Conservation (phyloP, 2,329 filamentous ascomycete genomes). For the Ceratocystis papillata region DNA sequence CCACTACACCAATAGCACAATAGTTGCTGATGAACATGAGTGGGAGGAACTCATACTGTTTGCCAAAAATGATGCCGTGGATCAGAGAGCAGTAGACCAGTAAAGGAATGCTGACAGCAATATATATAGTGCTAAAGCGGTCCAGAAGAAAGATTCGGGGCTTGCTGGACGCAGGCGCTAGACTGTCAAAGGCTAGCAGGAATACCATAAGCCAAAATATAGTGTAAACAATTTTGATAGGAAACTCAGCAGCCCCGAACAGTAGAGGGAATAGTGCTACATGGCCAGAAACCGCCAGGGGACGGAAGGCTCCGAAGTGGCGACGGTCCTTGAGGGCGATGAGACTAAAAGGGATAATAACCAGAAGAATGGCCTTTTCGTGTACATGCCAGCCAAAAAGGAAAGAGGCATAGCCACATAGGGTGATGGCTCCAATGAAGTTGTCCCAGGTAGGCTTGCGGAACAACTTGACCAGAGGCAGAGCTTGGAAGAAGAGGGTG, state of each 20-base stretch:
- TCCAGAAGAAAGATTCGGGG: slow-evolving; percentile 83
- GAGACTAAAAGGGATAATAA: slow-evolving; percentile 90
- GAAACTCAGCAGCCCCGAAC: slow-evolving; percentile 86
- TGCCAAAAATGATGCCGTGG: slow-evolving; percentile 74
- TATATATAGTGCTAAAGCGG: slow-evolving; percentile 80
- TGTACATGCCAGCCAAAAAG: slow-evolving; percentile 98
- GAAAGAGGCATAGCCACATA: slow-evolving; percentile 94
- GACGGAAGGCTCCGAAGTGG: slow-evolving; percentile 82
- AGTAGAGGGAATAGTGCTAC: slow-evolving; percentile 90
- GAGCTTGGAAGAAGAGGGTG: slow-evolving; percentile 70
- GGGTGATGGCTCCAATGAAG: slow-evolving; percentile 78
- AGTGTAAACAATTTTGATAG: slow-evolving; percentile 87
- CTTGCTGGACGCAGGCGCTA: slow-evolving; percentile 71
- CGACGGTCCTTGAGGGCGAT: slow-evolving; percentile 82
- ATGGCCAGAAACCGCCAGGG: slow-evolving; percentile 83
- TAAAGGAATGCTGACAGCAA: slow-evolving; percentile 76
- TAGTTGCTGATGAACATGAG: slow-evolving; percentile 97
- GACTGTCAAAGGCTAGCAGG: slow-evolving; percentile 71
- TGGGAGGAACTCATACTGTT: slow-evolving; percentile 76
- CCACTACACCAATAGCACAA: slow-evolving; percentile 84
- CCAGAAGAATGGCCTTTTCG: slow-evolving; percentile 87
- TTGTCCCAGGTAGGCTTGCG: slow-evolving; percentile 69
- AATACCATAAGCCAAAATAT: slow-evolving; percentile 84
- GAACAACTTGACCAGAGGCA: slow-evolving; percentile 76
- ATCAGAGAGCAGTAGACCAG: slow-evolving; percentile 79